Conservation (phyloP, 164 flowering plant species). For the Vitis riparia region DNA sequence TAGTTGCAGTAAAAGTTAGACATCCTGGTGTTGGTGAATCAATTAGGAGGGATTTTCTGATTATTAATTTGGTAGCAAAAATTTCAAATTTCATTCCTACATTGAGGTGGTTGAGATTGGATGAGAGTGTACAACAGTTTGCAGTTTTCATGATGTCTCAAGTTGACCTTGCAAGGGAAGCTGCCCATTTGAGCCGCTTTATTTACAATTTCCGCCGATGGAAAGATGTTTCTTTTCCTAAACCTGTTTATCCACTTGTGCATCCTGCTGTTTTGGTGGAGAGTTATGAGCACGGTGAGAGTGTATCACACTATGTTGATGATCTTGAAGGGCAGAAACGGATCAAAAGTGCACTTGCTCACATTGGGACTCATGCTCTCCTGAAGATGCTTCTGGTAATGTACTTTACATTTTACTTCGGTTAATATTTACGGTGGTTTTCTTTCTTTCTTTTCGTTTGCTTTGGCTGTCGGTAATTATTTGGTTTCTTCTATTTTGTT, state of each 20-base stretch:
- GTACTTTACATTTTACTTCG: constrained; percentile 2
- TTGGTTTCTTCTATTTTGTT: no score
- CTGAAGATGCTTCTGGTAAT: constrained; percentile 85
- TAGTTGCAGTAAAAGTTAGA: constrained; percentile 87
- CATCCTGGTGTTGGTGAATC: constrained; percentile 88
- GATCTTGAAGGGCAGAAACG: constrained; percentile 51
- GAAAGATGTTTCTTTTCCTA: constrained; percentile 85
- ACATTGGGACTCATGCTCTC: constrained; percentile 84
- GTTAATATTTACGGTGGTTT: neutral
- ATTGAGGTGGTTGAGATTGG: constrained; percentile 75
- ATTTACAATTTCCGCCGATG: constrained; percentile 76
- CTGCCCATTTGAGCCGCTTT: constrained; percentile 82
- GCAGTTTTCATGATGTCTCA: constrained; percentile 87
- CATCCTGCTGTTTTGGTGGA: constrained; percentile 93
- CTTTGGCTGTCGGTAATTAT: neutral
- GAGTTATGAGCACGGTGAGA: constrained; percentile 80
- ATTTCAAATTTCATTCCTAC: constrained; percentile 61
- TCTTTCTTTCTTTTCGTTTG: neutral
- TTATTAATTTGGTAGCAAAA: constrained; percentile 64
- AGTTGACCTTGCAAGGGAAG: constrained; percentile 92
- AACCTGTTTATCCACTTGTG: constrained; percentile 81
- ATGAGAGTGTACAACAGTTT: constrained; percentile 84
- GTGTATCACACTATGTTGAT: constrained; percentile 62
- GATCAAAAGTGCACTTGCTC: constrained; percentile 69
- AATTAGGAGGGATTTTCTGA: constrained; percentile 67